Percentiles rank a stretch among this genome's conserved stretches.
These are phyloP conservation scores for Cercospora sp. DNA, from an alignment of 2,329 filamentous ascomycete genomes.

Conservation along the genomic window DNA sequence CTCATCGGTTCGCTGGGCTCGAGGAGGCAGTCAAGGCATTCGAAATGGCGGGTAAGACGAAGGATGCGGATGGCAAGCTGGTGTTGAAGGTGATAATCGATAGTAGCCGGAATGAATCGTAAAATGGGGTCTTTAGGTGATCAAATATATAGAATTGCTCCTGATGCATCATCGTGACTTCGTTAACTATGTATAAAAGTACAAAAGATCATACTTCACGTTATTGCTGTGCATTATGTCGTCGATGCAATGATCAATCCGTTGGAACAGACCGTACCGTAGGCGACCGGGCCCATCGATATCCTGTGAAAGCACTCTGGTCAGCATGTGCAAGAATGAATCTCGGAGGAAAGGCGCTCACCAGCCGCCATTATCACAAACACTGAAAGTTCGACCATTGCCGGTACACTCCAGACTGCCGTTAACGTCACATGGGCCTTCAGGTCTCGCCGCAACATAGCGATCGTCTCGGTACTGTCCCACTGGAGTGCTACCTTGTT, in stretches of 20 bases:
- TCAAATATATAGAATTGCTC: neutral
- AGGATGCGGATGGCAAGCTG: constrained; percentile 66
- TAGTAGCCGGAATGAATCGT: constrained; percentile 30
- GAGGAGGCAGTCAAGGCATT: constrained; percentile 65
- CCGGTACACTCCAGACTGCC: constrained; percentile 34
- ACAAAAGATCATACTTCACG: neutral
- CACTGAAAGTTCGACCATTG: constrained; percentile 32
- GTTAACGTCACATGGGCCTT: constrained; percentile 34
- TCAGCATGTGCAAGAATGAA: neutral
- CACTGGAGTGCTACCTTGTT: constrained; percentile 32
- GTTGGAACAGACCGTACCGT: constrained; percentile 35
- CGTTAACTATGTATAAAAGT: neutral
- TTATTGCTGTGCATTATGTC: neutral
- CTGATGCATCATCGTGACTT: neutral
- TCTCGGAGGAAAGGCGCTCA: neutral
- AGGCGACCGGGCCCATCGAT: constrained; percentile 36
- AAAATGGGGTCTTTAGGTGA: neutral
- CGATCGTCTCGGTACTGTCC: constrained; percentile 39
- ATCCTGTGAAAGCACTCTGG: constrained; percentile 18
- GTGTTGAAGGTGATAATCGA: constrained; percentile 70
- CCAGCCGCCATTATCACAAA: constrained; percentile 39
- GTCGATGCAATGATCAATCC: constrained; percentile 10
- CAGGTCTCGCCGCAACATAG: constrained; percentile 34
- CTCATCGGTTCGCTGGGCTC: constrained; percentile 68
- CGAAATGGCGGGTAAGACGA: constrained; percentile 67